Evolutionary conservation across 1,284 basidiomycete genomes (phyloP).

Genomic region (Wallemia mellicola): DNA sequence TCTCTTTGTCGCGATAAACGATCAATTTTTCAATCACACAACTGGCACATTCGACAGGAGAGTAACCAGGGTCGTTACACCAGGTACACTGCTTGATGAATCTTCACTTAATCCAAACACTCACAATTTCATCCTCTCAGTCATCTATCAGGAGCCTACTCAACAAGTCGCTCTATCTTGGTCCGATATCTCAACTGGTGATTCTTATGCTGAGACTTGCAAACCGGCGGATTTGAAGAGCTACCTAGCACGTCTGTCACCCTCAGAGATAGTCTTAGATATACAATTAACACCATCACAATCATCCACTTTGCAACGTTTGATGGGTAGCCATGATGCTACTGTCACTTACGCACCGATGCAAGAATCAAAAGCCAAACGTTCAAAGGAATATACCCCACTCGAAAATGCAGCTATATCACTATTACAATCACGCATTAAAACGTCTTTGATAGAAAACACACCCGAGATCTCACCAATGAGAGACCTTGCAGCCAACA

Average conservation of each 20-base stretch:
- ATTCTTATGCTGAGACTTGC: conserved; percentile 47
- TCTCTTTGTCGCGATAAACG: conserved; percentile 64
- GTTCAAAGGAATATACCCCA: conserved; percentile 7
- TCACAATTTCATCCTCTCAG: conserved; percentile 60
- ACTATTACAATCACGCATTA: conserved; percentile 38
- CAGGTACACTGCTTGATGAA: conserved; percentile 73
- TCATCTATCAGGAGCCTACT: conserved; percentile 17
- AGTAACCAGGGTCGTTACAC: conserved; percentile 59
- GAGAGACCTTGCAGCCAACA: conserved; percentile 21
- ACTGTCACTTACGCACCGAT: neutral
- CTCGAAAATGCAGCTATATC: conserved; percentile 30
- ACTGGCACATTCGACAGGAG: conserved; percentile 32
- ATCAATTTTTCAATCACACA: conserved; percentile 37
- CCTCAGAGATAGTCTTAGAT: conserved; percentile 50
- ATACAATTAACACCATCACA: conserved; percentile 14
- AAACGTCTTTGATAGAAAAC: conserved; percentile 39
- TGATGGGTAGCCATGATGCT: neutral
- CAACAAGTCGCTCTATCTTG: conserved; percentile 35
- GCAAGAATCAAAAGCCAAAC: neutral
- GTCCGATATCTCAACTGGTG: conserved; percentile 84
- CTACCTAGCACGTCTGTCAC: conserved; percentile 50
- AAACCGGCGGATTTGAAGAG: conserved; percentile 32
- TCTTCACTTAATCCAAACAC: conserved; percentile 51
- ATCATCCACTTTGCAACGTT: neutral
- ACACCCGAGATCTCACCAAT: conserved; percentile 30